Conservation (phyloP, 495 filamentous ascomycete genomes). For the Penicillium parvum region DNA sequence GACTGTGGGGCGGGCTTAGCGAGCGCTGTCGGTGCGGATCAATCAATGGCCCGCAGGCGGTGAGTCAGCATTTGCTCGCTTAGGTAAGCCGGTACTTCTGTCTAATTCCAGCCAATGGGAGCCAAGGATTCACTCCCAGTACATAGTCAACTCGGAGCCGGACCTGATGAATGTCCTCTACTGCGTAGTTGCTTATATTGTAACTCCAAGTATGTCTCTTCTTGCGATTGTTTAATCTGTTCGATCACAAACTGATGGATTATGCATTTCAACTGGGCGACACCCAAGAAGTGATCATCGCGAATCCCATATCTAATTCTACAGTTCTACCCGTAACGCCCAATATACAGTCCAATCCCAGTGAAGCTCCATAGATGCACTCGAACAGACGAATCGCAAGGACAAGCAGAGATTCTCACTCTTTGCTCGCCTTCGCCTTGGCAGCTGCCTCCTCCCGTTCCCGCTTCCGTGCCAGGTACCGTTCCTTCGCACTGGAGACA, state of each 20-base stretch:
- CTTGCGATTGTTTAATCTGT: too few species aligned
- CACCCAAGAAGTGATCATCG: too few species aligned
- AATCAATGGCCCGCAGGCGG: constrained; percentile 3
- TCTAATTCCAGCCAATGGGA: too few species aligned
- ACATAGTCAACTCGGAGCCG: too few species aligned
- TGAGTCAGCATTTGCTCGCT: neutral
- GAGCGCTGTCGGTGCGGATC: constrained; percentile 17
- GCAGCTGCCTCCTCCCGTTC: constrained; percentile 63
- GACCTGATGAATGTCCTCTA: too few species aligned
- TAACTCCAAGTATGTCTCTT: too few species aligned
- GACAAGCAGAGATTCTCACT: neutral
- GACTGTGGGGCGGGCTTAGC: constrained; percentile 31
- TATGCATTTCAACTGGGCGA: too few species aligned
- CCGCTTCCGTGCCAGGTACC: constrained; percentile 79
- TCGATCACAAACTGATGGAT: too few species aligned
- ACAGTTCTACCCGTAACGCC: neutral
- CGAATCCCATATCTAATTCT: neutral
- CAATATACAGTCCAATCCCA: neutral
- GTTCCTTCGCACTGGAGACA: constrained; percentile 79
- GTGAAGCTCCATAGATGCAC: neutral
- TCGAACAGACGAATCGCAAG: neutral
- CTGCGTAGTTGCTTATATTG: too few species aligned
- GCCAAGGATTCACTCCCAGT: neutral
- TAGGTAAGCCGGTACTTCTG: neutral
- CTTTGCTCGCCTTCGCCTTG: constrained; percentile 19